Evolutionary conservation across 2,329 filamentous ascomycete genomes (phyloP).

Genomic region (Fusarium miscanthi): DNA sequence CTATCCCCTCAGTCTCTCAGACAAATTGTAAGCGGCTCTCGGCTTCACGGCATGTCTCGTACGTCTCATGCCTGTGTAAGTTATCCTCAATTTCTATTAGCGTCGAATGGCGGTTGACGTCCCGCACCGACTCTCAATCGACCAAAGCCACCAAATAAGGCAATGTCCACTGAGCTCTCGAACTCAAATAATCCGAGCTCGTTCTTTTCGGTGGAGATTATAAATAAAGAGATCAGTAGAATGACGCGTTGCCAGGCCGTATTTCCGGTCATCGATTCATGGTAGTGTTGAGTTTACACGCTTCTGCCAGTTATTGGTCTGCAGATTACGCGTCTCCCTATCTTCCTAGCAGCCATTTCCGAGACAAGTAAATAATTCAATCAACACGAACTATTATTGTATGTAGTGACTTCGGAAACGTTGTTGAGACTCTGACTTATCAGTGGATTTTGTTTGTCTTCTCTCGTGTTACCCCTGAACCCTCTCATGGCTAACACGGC

Average conservation of each 20-base stretch:
- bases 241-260: slow-evolving; percentile 21
- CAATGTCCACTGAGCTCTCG: not conserved
- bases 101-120: slow-evolving; percentile 2
- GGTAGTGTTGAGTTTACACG: slow-evolving; percentile 7
- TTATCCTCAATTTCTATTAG: slow-evolving; percentile 2
- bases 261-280: slow-evolving; percentile 11
- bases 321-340: slow-evolving; percentile 27
- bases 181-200: not conserved
- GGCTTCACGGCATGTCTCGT: slow-evolving; percentile 22
- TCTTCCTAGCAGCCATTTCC: slow-evolving; percentile 7
- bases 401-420: not conserved
- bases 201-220: not conserved
- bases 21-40: not conserved
- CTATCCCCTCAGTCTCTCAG: not conserved
- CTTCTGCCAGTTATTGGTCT: slow-evolving; percentile 3
- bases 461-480: slow-evolving; percentile 27
- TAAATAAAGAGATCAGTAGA: not conserved
- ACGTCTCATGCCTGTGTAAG: not conserved
- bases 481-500: not conserved
- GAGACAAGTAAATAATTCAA: slow-evolving; percentile 9
- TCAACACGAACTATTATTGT: not conserved
- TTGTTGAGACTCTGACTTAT: not conserved
- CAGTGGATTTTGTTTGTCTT: slow-evolving; percentile 1
- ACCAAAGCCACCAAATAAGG: not conserved
- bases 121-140: not conserved